Base-by-base conservation (phyloP, 2,329 filamentous ascomycete genomes). In the Botrytis elliptica region DNA sequence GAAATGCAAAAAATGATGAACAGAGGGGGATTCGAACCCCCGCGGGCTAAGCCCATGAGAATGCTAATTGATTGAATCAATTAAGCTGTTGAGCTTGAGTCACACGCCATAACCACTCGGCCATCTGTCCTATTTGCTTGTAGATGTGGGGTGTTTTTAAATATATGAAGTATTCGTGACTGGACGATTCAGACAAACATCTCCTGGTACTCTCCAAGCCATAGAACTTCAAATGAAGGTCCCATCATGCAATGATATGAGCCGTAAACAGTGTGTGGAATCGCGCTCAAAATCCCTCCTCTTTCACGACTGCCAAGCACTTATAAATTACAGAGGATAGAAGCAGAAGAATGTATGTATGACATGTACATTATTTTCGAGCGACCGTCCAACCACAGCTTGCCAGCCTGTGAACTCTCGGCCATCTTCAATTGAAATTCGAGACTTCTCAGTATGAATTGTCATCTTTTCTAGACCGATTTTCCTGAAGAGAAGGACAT, bases 101-200 rank as follows among this genome's bases (percentile, higher is more conserved):
- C 70, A 72, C 70, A 72, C 70, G 70, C 70, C 70, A 67, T 72
- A 72, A 72, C 70, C 70, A 72, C 70, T 72, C 70, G 70, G 70
- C 70, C 70, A 72, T 72, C 70, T 72, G 71, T 72, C 71, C 63
- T 20, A 3, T 14, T 40, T 40, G 16, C 5, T n/a, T 57, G 8
- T 2, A 0, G 0, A 1, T 2, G 36, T 22, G 16, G 33, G 33
- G 65, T 29, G 22, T 3, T 9, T 38, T 46, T 40, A 0, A 25
- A 2, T 20, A 44, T 57, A 55, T 33, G 2, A 8, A 3, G 3
- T 36, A 2, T 1, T 59, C 1, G 10, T 14, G 9, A 9, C 0
- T 1, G 16, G 6, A 40, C 1, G 16, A 22, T 42, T 1, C 29
- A 18, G 18, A 42, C 10, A 8, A 33, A 33, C 29, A 55, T 57